These are phyloP conservation scores for grape (Vitis vinifera) DNA, from an alignment of 164 flowering plant genomes.

Conservation along the genomic window DNA sequence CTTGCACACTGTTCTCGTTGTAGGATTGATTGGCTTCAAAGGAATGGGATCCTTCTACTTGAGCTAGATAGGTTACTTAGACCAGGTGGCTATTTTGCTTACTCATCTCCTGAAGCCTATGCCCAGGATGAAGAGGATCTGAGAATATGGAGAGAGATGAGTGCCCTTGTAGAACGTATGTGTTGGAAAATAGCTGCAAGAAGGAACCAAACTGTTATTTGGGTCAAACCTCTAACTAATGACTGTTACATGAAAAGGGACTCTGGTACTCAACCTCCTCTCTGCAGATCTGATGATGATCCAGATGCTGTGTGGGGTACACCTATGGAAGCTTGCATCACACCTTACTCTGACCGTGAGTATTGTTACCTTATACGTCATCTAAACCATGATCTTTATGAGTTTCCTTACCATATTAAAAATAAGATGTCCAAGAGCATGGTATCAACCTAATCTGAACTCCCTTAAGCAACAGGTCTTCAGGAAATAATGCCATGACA, in stretches of 20 bases:
- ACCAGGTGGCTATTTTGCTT: constrained; percentile 95
- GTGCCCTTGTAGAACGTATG: constrained; percentile 88
- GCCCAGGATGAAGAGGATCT: constrained; percentile 92
- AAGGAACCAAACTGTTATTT: constrained; percentile 82
- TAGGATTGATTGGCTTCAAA: constrained; percentile 94
- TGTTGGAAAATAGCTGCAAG: constrained; percentile 88
- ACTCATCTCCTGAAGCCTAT: constrained; percentile 96
- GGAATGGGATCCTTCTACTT: constrained; percentile 88
- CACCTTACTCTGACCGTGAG: constrained; percentile 87
- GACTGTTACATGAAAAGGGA: constrained; percentile 78
- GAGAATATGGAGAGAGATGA: constrained; percentile 83
- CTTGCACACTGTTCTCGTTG: constrained; percentile 95
- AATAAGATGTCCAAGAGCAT: too few species aligned
- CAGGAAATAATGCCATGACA: too few species aligned
- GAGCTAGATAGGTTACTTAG: constrained; percentile 88
- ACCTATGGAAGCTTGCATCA: constrained; percentile 81
- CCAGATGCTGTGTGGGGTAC: constrained; percentile 82
- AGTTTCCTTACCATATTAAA: too few species aligned
- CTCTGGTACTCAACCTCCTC: constrained; percentile 80
- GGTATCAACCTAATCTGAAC: background rate
- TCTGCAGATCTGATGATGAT: constrained; percentile 79
- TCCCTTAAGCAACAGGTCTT: background rate
- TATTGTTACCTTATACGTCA: constrained; percentile 3
- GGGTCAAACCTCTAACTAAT: constrained; percentile 85
- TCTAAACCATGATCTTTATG: background rate